Base-by-base conservation (phyloP, 1,284 basidiomycete species). In the Trichosporon inkin region DNA sequence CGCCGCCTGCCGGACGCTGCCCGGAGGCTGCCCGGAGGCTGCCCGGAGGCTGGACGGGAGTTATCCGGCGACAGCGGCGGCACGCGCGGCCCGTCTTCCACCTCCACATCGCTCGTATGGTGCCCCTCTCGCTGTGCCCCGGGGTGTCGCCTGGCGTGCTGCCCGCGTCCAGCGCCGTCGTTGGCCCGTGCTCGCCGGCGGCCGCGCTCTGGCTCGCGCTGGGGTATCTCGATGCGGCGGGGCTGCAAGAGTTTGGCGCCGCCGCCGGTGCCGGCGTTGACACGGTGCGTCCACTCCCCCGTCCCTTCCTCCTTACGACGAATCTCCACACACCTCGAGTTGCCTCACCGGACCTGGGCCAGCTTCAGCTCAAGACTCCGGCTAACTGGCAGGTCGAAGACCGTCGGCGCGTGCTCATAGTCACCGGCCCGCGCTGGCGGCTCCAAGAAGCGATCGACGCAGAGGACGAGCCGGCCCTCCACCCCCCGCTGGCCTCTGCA, bases 381-480 rank as follows among this genome's bases (percentile, higher is more conserved):
- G 28, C 28, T 32, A 8, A 32, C 28, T 32, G 28, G 8, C 28
- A 32, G 28, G 28, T 8, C 8, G 28, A 32, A 8, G 28, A 32
- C 28, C 28, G 28, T 4, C 4, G 28, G 8, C 44, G 69, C 55
- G 71, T 64, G 0, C 54, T 76, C 22, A 62, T 76, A n/a, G 55
- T 76, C n/a, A 72, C 72, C 4, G 71, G 71, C 2, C 44, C 62
- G 2, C 69, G 67, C 17, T 60, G 55, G 5, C 49, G 20, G 0
- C 68, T 59, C 39, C 66, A 67, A 13, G 61, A 68, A 22, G 49
- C 53, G 2, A 51, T 76, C 5, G 66, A 72, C 49, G 70, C 69
- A 10, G 69, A 73, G 13, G 73, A 75, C 60, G 70, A 74, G 54
- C 65, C 67, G 53, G 67, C 60, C 54, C 56, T 75, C 36, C 65